A percentile compares a stretch with the other conserved stretches of the same genome.
phyloP scores from a whole-genome alignment of 1,139 yeast species.

The Saccharomyces hybrid region DNA sequence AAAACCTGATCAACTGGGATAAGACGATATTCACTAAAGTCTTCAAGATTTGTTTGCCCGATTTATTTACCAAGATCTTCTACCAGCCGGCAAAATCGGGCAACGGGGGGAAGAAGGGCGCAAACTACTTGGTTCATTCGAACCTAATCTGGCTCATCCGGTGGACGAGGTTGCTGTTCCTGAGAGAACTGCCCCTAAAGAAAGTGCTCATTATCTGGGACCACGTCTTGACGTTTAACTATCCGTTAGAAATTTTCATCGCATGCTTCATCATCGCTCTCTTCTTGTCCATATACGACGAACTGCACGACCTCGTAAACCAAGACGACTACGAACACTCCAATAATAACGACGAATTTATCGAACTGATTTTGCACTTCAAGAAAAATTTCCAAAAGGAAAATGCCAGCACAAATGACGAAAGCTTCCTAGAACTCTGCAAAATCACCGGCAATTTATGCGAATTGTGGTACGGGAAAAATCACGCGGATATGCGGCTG shows the following conservation, averaged over 20 bases:
- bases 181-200: slow-evolving; percentile 51
- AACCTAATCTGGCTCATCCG: slow-evolving; percentile 63
- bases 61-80: slow-evolving; percentile 31
- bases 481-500: slow-evolving; percentile 15
- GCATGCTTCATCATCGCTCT: slow-evolving; percentile 46
- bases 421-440: slow-evolving; percentile 19
- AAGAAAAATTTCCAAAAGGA: slow-evolving; percentile 33
- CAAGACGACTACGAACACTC: slow-evolving; percentile 34
- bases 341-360: slow-evolving; percentile 53
- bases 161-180: slow-evolving; percentile 50
- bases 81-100: slow-evolving; percentile 14
- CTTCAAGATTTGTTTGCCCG: slow-evolving; percentile 38
- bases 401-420: slow-evolving; percentile 12
- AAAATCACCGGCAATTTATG: slow-evolving; percentile 20
- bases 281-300: slow-evolving; percentile 42
- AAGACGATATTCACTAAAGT: slow-evolving; percentile 38
- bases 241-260: slow-evolving; percentile 37
- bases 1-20: slow-evolving; percentile 32
- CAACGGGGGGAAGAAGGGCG: slow-evolving; percentile 30
- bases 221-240: slow-evolving; percentile 36
- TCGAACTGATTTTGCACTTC: slow-evolving; percentile 52
- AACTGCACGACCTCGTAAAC: slow-evolving; percentile 30
- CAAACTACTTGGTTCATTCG: slow-evolving; percentile 31
- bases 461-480: slow-evolving; percentile 21
- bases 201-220: slow-evolving; percentile 50